These are phyloP conservation scores for Croton setiger DNA, from an alignment of 441 rosid species.

Conservation along the genomic window DNA sequence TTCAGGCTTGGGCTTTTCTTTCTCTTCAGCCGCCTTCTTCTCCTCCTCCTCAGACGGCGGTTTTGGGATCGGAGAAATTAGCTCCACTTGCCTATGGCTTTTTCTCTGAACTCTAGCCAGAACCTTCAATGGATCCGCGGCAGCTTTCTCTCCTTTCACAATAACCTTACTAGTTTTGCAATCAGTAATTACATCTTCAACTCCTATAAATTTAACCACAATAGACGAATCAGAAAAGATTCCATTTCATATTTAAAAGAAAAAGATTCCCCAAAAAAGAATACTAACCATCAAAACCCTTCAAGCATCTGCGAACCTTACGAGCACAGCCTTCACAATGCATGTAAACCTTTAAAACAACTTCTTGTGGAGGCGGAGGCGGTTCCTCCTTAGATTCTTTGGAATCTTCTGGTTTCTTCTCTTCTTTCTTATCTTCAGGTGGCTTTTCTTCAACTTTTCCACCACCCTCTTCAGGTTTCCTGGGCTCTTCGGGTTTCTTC, in stretches of 20 bases:
- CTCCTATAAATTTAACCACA: constrained; percentile 34
- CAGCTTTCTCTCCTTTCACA: constrained; percentile 67
- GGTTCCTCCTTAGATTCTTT: constrained; percentile 40
- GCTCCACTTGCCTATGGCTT: constrained; percentile 64
- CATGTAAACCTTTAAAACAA: constrained; percentile 68
- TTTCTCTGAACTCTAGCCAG: constrained; percentile 57
- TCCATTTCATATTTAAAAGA: background rate
- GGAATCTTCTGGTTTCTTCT: constrained; percentile 32
- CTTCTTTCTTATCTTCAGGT: constrained; percentile 28
- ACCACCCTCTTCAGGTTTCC: constrained; percentile 28
- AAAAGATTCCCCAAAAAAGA: background rate
- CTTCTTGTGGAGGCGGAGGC: constrained; percentile 46
- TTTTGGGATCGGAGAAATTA: constrained; percentile 74
- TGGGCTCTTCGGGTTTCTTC: constrained; percentile 30
- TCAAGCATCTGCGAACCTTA: constrained; percentile 64
- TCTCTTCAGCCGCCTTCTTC: constrained; percentile 49
- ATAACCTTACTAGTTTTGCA: constrained; percentile 62
- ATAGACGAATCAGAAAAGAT: background rate
- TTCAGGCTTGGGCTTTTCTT: constrained; percentile 57
- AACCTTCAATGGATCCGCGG: constrained; percentile 63
- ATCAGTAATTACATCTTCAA: constrained; percentile 66
- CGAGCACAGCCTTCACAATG: constrained; percentile 90
- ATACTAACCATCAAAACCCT: constrained; percentile 60
- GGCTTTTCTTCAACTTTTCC: constrained; percentile 27
- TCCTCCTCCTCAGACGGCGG: constrained; percentile 50